Conservation (phyloP, 345 rosid species). For the Microthlaspi erraticum region DNA sequence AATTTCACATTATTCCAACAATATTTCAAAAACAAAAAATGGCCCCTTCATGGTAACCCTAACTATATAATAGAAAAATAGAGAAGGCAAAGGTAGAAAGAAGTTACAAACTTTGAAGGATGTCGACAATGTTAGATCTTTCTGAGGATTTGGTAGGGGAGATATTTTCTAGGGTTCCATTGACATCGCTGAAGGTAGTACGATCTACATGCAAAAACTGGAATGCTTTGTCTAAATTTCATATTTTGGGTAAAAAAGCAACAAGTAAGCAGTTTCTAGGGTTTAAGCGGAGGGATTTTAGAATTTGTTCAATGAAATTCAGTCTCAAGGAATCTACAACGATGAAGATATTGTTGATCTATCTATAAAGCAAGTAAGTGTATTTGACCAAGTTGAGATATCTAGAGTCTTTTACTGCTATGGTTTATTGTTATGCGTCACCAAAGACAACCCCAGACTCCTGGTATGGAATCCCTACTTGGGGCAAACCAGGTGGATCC, state of each 20-base stretch:
- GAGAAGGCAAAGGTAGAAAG: neutral
- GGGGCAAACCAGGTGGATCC: too few relatives aligned
- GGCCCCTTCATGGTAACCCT: neutral
- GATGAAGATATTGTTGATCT: neutral
- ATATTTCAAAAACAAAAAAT: neutral
- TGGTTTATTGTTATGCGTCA: too few relatives aligned
- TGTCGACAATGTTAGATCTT: neutral
- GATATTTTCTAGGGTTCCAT: conserved; percentile 1
- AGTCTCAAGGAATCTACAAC: neutral
- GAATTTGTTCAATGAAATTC: neutral
- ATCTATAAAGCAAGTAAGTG: neutral
- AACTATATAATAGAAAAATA: too few relatives aligned
- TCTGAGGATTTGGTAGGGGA: neutral
- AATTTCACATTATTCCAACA: neutral
- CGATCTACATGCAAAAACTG: neutral
- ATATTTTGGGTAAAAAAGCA: neutral
- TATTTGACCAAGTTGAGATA: too few relatives aligned
- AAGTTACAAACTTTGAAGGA: too few relatives aligned
- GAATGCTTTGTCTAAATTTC: neutral
- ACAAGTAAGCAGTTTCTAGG: neutral
- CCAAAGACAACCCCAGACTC: too few relatives aligned
- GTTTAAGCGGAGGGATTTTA: neutral
- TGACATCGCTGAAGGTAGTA: neutral
- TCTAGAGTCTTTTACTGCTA: too few relatives aligned
- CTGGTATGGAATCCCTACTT: too few relatives aligned